Base-by-base conservation (phyloP, 2,329 filamentous ascomycete species). In the Arthrobotrys entomopaga region DNA sequence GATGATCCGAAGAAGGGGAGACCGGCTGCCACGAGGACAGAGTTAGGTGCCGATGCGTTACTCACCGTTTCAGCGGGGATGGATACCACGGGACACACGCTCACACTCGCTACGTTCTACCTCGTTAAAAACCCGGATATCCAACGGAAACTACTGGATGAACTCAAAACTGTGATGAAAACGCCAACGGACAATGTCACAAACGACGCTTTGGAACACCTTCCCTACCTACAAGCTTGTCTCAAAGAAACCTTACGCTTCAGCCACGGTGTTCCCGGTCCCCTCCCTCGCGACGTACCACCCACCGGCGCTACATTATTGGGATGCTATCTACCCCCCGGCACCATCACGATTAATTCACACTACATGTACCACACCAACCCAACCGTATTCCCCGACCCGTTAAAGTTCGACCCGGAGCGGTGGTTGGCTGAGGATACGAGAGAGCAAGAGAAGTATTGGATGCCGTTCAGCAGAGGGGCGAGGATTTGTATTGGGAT, bases 61-160 rank as follows among this genome's bases (percentile, higher is more conserved):
- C 52, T 67, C 2, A 75, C 65, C 4, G 64, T 75, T 1, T 58
- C 71, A 3, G 71, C 71, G 13, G 71, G 71, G 19, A 75, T 75
- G 71, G 71, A 75, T 60, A 75, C 71, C n/a, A 75, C 71, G 16
- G 71, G 71, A 0, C 71, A 75, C 43, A 56, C 71, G 3, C 43
- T 75, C n/a, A 75, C 43, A 3, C 48, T 69, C 10, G 71, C 71
- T 2, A 40, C 60, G 10, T 75, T 48, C 34, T 49, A 75, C 22
- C n/a, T 75, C 5, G 16, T 69, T 1, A 75, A 75, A 53, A 54
- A 75, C 24, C 71, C 63, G 5, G 57, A 69, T 7, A 29, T 64
- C 7, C 57, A 75, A 48, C 38, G 22, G 24, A 43, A 42, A 11
- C 22, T 75, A 24, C 29, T 75, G 11, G 64, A 63, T 11, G 71